Evolutionary conservation across 495 filamentous ascomycete species (phyloP).

Genomic region (Aspergillus panamensis): DNA sequence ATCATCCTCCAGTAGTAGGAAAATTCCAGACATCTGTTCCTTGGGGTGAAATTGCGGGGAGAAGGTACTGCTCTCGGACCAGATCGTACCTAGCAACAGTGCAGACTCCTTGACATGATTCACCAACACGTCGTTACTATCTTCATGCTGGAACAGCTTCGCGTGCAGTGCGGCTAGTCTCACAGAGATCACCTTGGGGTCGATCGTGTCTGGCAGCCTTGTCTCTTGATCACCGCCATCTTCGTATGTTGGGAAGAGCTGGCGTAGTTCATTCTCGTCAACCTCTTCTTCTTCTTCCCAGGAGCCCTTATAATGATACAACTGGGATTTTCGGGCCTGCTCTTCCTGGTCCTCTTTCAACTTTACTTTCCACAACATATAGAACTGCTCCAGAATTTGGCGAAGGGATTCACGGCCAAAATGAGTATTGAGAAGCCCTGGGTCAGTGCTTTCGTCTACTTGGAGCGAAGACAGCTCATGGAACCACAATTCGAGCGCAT

Average conservation of each 20-base stretch:
- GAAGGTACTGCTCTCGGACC: constrained; percentile 29
- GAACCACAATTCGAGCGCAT: constrained; percentile 45
- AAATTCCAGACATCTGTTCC: constrained; percentile 58
- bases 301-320: constrained; percentile 78
- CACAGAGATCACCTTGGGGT: constrained; percentile 46
- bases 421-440: constrained; percentile 28
- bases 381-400: constrained; percentile 63
- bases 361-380: constrained; percentile 71
- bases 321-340: constrained; percentile 62
- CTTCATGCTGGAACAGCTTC: constrained; percentile 40
- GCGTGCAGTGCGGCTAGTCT: constrained; percentile 53
- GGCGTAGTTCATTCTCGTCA: constrained; percentile 71
- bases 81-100: constrained; percentile 37
- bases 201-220: constrained; percentile 26
- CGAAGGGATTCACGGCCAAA: constrained; percentile 32
- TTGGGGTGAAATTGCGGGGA: constrained; percentile 42
- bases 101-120: constrained; percentile 41
- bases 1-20: constrained; percentile 60
- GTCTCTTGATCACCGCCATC: constrained; percentile 35
- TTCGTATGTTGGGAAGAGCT: constrained; percentile 78
- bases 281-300: constrained; percentile 69
- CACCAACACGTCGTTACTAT: constrained; percentile 29
- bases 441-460: constrained; percentile 35
- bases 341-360: constrained; percentile 69
- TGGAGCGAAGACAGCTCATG: constrained; percentile 41